A percentile compares a stretch with the other conserved stretches of the same genome.
These are phyloP conservation scores for Didymosphaeria variabile DNA, from an alignment of 2,329 filamentous ascomycete genomes.

Conservation along the genomic window DNA sequence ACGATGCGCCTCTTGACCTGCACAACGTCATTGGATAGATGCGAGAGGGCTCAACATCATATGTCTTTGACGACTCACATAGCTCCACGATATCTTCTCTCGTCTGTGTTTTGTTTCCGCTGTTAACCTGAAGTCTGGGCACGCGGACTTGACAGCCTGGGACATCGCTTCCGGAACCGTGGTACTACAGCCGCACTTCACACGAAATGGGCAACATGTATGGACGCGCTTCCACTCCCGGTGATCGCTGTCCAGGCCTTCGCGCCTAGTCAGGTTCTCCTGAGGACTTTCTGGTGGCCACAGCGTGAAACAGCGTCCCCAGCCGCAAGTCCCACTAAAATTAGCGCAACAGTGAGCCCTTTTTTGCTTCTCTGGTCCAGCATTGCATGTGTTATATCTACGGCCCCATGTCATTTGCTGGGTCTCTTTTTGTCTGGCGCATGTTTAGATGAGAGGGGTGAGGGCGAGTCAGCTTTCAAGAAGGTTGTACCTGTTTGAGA, in stretches of 20 bases:
- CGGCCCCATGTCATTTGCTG: not conserved
- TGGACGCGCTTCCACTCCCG: conserved; percentile 6
- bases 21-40: not conserved
- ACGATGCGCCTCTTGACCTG: conserved; percentile 11
- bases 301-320: conserved; percentile 17
- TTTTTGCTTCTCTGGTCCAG: conserved; percentile 18
- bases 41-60: conserved; percentile 1
- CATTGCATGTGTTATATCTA: conserved; percentile 9
- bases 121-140: not conserved
- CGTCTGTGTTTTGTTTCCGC: not conserved
- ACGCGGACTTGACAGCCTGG: not conserved
- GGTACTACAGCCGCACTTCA: not conserved
- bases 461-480: conserved; percentile 15
- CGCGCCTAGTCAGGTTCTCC: conserved; percentile 10
- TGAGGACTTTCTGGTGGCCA: not conserved
- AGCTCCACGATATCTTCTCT: not conserved
- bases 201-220: conserved; percentile 9
- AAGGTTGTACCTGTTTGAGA: not conserved
- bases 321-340: conserved; percentile 25
- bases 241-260: conserved; percentile 8
- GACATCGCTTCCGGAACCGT: not conserved
- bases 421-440: not conserved
- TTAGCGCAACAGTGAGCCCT: conserved; percentile 29
- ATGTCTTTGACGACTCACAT: not conserved
- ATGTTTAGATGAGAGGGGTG: conserved; percentile 19